Base-by-base conservation (phyloP, 83 land plant genomes). In the Diphasiastrum complanatum region DNA sequence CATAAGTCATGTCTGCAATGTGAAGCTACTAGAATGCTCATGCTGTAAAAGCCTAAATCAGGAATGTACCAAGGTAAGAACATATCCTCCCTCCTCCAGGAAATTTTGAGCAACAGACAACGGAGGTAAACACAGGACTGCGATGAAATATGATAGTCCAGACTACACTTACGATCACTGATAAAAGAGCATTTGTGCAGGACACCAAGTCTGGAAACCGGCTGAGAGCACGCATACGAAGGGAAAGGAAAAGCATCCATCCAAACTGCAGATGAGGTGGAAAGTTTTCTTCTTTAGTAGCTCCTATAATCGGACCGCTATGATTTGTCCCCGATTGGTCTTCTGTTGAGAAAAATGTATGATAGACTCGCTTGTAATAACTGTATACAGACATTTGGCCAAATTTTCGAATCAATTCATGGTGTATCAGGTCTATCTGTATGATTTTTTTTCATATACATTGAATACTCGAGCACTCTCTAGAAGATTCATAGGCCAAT, bases 171-270 rank as follows among this genome's bases (percentile, higher is more conserved):
- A 93, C 99, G 81, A 89, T 35, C 37, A 89, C 64, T 1, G 88
- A 83, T 51, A 93, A 76, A 45, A 93, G 68, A n/a, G 85, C 88
- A 75, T 85, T 85, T 55, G 91, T 83, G 70, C 86, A 89, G 33
- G 91, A 85, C 52, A 89, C 87, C 50, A 93, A 61, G 65, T 93
- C 99, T 52, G 75, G 81, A 47, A 79, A 81, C 12, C 79, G 82
- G 62, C 85, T 73, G 60, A 90, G 88, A 31, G 73, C 82, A 70
- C 82, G 96, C 37, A 83, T 56, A 51, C 96, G 83, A 4, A 89
- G 72, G 14, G 84, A 81, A 64, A 93, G 64, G 71, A 89, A 93
- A 45, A 89, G 71, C 78, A 93, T 67, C 99, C 99, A 93, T 27
- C 99, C 99, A 80, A 93, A 89, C 10, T 78, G 70, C 75, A 79